phyloP scores from a whole-genome alignment of 2,329 filamentous ascomycete species.

The Nemania diffusa region DNA sequence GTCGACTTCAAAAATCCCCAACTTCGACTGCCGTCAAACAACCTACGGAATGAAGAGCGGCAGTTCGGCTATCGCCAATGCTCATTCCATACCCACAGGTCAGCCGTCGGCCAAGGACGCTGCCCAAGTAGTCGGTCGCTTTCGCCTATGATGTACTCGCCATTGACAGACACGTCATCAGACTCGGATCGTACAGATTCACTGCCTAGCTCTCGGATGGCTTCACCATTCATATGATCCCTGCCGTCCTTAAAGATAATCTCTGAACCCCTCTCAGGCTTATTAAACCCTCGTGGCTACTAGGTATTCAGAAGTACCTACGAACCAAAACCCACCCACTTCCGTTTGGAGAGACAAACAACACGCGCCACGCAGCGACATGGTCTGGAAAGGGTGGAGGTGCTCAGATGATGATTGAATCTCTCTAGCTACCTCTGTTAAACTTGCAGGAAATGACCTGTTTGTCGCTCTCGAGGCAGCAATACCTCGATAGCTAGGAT shows the following conservation, averaged over 20 bases:
- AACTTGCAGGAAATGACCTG: neutral
- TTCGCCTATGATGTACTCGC: conserved; percentile 39
- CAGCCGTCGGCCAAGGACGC: conserved; percentile 62
- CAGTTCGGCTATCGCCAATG: conserved; percentile 70
- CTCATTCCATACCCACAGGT: conserved; percentile 69
- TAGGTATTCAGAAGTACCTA: neutral
- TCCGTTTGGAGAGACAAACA: neutral
- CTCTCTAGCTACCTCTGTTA: neutral
- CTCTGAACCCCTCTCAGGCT: neutral
- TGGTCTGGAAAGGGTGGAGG: neutral
- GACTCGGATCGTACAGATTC: conserved; percentile 45
- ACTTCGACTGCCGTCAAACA: conserved; percentile 66
- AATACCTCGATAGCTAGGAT: neutral
- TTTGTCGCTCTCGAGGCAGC: neutral
- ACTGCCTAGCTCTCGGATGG: conserved; percentile 35
- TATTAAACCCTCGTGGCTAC: neutral
- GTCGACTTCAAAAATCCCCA: conserved; percentile 69
- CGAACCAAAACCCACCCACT: neutral
- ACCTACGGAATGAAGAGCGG: conserved; percentile 65
- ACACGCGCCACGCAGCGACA: neutral
- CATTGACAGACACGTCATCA: conserved; percentile 44
- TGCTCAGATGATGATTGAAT: neutral
- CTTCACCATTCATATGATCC: conserved; percentile 22
- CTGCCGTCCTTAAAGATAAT: neutral
- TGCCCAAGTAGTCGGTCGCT: conserved; percentile 57